Evolutionary conservation across 805 yeast genomes (phyloP).

Genomic region (Saturnispora besseyi): DNA sequence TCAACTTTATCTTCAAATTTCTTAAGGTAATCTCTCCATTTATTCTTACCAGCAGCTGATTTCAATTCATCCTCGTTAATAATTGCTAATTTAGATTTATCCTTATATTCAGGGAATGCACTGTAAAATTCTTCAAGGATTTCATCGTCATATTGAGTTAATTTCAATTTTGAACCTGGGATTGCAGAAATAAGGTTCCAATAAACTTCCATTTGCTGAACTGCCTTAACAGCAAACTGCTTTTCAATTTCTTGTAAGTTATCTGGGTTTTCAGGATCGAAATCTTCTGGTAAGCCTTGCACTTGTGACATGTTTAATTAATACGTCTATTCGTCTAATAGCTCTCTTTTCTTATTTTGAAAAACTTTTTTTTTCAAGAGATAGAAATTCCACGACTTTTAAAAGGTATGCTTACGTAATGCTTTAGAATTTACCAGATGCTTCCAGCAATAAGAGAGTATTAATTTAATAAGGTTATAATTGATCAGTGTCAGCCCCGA

Average conservation of each 20-base stretch:
- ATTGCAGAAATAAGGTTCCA: constrained; percentile 70
- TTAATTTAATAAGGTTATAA: not conserved
- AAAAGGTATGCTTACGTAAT: constrained; percentile 2
- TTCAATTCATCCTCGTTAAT: constrained; percentile 79
- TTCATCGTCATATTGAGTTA: constrained; percentile 65
- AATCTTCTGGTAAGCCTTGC: constrained; percentile 18
- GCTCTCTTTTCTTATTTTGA: too few species aligned
- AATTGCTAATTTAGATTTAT: constrained; percentile 44
- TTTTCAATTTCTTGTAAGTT: constrained; percentile 92
- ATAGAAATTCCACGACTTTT: not conserved
- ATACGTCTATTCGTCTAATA: too few species aligned
- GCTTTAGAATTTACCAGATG: not conserved
- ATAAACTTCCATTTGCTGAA: constrained; percentile 89
- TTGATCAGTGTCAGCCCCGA: constrained; percentile 17
- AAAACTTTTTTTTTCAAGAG: not conserved
- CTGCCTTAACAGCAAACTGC: constrained; percentile 98
- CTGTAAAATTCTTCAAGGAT: constrained; percentile 50
- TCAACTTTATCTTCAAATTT: constrained; percentile 71
- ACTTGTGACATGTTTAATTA: constrained; percentile 3
- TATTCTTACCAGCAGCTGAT: constrained; percentile 65
- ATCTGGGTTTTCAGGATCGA: constrained; percentile 76
- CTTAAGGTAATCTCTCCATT: constrained; percentile 85
- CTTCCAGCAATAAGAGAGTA: not conserved
- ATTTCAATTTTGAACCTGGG: constrained; percentile 69
- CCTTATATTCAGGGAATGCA: constrained; percentile 83